Evolutionary conservation across 176 grass and related monocot genomes (phyloP), one percentile per base, ranked within the genome.

Genomic region (Oryza rufipogon): DNA sequence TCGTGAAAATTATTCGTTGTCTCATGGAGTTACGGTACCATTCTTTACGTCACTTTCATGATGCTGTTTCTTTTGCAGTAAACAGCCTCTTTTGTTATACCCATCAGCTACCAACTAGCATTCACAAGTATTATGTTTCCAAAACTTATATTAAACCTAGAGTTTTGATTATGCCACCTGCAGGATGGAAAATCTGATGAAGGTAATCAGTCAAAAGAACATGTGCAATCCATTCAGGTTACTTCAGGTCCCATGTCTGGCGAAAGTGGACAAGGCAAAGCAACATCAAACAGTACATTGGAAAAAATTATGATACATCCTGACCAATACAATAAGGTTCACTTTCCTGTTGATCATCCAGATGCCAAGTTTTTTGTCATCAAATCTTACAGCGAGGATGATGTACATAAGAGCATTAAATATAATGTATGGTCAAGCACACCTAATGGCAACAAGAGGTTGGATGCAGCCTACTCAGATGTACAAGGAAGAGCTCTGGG

Each of bases 351-450:
- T 92, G 90, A 95, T 39, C 66, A 92, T 86, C 87, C 87, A 83
- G 83, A 90, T 68, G 93, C 87, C 17, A 95, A 90, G 46, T 95
- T 95, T 81, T 95, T 87, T 88, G 87, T 95, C 20, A 95, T 95
- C 23, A 95, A 95, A 85, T 95, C 93, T 11, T 95, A 95, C 69
- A 95, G 93, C 45, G 93, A 95, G 74, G 93, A 95, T 83, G 93
- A 95, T 22, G 93, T 95, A 75, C 93, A 95, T 73, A 95, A 95
- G 82, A 95, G 93, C 75, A 86, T 95, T 60, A 95, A 95, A 63
- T 95, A 95, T 83, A 87, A 89, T 82, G 90, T 90, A 47, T 95
- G 93, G 93, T 95, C 93, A 68, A 95, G 93, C 58, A 95, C 93
- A 6, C 85, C 83, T 8, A 95, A 89, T 74, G 93, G 93, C 30